Evolutionary conservation across 192 early-diverging fungal species (phyloP), one percentile per base, ranked within the genome.

Genomic region (Physocladia obscura): DNA sequence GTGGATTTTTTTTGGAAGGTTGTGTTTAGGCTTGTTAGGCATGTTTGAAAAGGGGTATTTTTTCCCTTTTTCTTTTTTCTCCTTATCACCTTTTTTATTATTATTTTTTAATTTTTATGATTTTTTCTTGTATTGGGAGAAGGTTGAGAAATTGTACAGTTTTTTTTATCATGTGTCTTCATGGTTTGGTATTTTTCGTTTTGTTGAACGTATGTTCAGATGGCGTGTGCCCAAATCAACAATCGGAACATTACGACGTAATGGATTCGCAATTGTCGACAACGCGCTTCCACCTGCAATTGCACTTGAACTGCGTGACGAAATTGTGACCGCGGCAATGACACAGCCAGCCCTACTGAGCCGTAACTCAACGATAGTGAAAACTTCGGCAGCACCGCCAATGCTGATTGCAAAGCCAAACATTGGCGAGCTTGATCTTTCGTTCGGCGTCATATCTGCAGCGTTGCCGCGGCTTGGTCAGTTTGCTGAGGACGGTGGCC

Each of bases 341-440:
- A 13, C 60, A 15, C 17, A 4, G 4, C 35, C 60, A 6, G 15
- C 8, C 21, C 35, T 62, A 35, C 60, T 62, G 4, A 21, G 37
- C n/a, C 38, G 30, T 5, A 62, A 62, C 30, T 38, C 60, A 4
- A 62, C 60, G 17, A 39, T 62, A 17, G 15, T 54, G 11, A n/a
- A n/a, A n/a, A n/a, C n/a, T n/a, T 52, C 50, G 21, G 27, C 13
- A 8, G 39, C 15, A 4, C 36, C 34, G 35, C 36, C 15, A 24
- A 8, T 54, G 11, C 40, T 62, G 11, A 26, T 62, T 11, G 21
- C 38, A 11, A 62, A 62, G 36, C 36, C 37, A 26, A 38, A 62
- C 36, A 62, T 62, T 30, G 60, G n/a, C 15, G 60, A 62, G 26
- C 44, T 62, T 26, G 60, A 62, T 62, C 27, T 62, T 15, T 15